Percentiles rank a stretch among this genome's conserved stretches.
Evolutionary conservation across 352 stramenopile species (phyloP).

Genomic region (Globisporangium megalacanthum): DNA sequence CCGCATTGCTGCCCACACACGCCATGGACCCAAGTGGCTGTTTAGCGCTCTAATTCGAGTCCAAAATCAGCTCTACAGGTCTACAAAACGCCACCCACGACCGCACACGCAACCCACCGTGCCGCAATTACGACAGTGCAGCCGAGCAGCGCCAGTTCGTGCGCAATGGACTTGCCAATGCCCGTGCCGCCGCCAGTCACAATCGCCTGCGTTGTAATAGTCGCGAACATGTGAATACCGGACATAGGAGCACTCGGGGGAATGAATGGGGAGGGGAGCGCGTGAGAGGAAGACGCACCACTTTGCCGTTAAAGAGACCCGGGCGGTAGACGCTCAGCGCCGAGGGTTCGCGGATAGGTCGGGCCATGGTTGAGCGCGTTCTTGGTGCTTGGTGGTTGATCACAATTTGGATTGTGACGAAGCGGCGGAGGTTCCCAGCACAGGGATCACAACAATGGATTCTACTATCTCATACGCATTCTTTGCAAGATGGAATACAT

Average conservation of each 20-base stretch:
- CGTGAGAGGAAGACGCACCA: constrained; percentile 29
- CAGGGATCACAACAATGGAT: too few relatives aligned
- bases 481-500: too few relatives aligned
- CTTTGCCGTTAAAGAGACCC: constrained; percentile 69
- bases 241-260: background rate
- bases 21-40: background rate
- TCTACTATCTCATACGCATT: too few relatives aligned
- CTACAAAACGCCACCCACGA: background rate
- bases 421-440: too few relatives aligned
- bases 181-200: constrained; percentile 85
- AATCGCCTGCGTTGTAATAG: constrained; percentile 33
- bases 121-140: constrained; percentile 79
- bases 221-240: background rate
- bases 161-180: constrained; percentile 79
- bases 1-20: constrained; percentile 41
- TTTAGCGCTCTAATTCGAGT: background rate
- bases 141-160: constrained; percentile 72
- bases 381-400: too few relatives aligned
- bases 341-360: constrained; percentile 39
- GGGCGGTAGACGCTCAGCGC: constrained; percentile 56
- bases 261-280: background rate
- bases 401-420: too few relatives aligned
- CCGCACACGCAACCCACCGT: constrained; percentile 24
- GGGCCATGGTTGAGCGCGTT: constrained; percentile 1
- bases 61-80: too few relatives aligned